Base-by-base conservation (phyloP, 2,329 filamentous ascomycete species). In the Sarocladiaceae sp. region DNA sequence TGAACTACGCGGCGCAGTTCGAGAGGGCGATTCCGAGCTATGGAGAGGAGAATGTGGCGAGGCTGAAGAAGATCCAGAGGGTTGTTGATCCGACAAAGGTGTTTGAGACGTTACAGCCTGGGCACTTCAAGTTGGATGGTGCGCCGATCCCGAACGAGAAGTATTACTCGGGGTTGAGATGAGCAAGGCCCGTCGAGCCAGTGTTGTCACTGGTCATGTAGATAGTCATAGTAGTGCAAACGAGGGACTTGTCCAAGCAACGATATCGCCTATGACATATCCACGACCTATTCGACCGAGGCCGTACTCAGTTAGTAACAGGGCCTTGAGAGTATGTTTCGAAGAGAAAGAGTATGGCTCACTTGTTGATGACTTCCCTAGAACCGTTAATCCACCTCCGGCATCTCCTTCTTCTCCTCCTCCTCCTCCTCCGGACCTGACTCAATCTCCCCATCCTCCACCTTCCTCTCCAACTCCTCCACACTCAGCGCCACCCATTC, bases 1-100 rank as follows among this genome's bases (percentile, higher is more conserved):
- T 72, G 50, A 72, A 73, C 52, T 71, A 73, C 47, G 68, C 66
- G 2, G 57, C 58, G 20, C 45, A 51, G 26, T 58, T 54, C 15
- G 66, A 73, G 52, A 55, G 65, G 26, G 62, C 65, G 2, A 55
- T 70, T 39, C 46, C 47, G 18, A 53, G 62, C 4, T 72, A 70
- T 46, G 65, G 68, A 0, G 42, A 52, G 6, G 57, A 56, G n/a
- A 70, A 65, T 27, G 45, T 64, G 19, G 53, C 53, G 4, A 56
- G 50, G 37, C 50, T 67, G 21, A 53, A 55, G 47, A 45, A 27
- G 1, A 46, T 62, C 2, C 53, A 57, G 2, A 40, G 47, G n/a
- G 58, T 55, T 37, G 66, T 64, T 33, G 65, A 68, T 40, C 59
- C 61, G 0, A 33, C 50, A 3, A 51, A 55, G 3, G 52, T 67